phyloP scores from a whole-genome alignment of 1,284 basidiomycete genomes.

The Puccinia brachypodii region DNA sequence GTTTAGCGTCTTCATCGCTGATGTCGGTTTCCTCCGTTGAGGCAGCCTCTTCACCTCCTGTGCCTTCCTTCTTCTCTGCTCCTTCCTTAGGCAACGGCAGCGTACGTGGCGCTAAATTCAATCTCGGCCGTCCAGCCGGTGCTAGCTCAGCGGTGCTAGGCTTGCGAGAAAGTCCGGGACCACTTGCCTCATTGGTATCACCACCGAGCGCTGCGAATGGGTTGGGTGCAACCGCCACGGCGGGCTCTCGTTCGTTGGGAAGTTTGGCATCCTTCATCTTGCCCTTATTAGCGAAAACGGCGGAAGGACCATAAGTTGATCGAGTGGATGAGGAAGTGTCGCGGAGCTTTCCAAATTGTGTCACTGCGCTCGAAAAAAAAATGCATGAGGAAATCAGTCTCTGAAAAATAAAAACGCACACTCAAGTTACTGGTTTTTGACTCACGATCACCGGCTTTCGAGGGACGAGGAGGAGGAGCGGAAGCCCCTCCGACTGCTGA shows the following conservation, averaged over 20 bases:
- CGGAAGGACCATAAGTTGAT: slow-evolving; percentile 30
- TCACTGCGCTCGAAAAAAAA: slow-evolving; percentile 2
- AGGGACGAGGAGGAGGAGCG: slow-evolving; percentile 34
- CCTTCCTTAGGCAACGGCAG: slow-evolving; percentile 22
- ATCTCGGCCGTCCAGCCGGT: slow-evolving; percentile 12
- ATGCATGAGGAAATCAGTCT: neutral
- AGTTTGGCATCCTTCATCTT: slow-evolving; percentile 38
- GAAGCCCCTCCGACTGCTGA: slow-evolving; percentile 17
- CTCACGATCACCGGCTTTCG: slow-evolving; percentile 46
- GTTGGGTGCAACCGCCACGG: slow-evolving; percentile 38
- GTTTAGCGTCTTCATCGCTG: neutral
- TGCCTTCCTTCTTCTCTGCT: neutral
- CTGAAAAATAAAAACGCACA: neutral
- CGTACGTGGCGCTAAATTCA: slow-evolving; percentile 42
- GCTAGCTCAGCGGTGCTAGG: slow-evolving; percentile 26
- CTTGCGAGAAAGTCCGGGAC: slow-evolving; percentile 12
- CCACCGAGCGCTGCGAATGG: slow-evolving; percentile 36
- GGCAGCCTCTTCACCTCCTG: neutral
- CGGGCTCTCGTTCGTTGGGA: neutral
- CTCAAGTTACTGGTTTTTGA: neutral
- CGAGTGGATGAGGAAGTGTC: slow-evolving; percentile 44
- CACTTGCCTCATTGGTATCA: neutral
- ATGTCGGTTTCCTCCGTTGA: neutral
- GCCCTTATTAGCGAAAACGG: slow-evolving; percentile 44
- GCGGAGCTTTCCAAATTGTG: slow-evolving; percentile 45